Conservation (phyloP, 1,284 basidiomycete species). For the Leccinum ambiguum region DNA sequence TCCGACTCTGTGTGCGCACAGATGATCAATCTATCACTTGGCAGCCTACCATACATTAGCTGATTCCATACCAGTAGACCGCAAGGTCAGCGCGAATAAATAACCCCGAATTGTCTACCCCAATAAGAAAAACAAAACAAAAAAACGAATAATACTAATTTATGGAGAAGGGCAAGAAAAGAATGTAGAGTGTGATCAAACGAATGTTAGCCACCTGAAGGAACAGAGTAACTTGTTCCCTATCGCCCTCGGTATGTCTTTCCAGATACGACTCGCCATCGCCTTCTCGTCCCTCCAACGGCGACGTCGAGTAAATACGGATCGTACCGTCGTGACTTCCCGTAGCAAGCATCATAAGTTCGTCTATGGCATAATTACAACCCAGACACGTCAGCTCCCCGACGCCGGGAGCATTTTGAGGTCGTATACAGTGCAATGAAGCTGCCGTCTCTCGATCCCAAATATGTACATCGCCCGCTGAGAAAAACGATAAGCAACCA, state of each 20-base stretch:
- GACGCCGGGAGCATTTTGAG: slow-evolving; percentile 41
- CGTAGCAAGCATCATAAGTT: slow-evolving; percentile 78
- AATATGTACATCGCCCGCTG: slow-evolving; percentile 79
- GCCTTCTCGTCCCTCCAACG: slow-evolving; percentile 23
- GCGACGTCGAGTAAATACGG: slow-evolving; percentile 59
- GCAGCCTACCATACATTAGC: too few species aligned
- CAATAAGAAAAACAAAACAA: slow-evolving; percentile 18
- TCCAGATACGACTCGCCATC: slow-evolving; percentile 27
- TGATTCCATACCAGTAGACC: too few species aligned
- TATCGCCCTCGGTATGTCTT: slow-evolving; percentile 28
- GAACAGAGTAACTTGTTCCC: slow-evolving; percentile 27
- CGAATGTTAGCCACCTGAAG: slow-evolving; percentile 28
- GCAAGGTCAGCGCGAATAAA: slow-evolving; percentile 18
- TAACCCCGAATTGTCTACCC: slow-evolving; percentile 7
- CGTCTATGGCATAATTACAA: slow-evolving; percentile 66
- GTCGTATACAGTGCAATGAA: slow-evolving; percentile 62
- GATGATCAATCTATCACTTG: slow-evolving; percentile 39
- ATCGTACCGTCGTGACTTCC: slow-evolving; percentile 75
- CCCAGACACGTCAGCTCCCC: slow-evolving; percentile 75
- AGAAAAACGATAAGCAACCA: slow-evolving; percentile 13
- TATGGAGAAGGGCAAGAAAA: slow-evolving; percentile 3
- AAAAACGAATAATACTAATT: slow-evolving; percentile 10
- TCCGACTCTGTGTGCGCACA: slow-evolving; percentile 6
- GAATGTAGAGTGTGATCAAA: slow-evolving; percentile 5
- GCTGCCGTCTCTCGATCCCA: slow-evolving; percentile 78